These are phyloP conservation scores for Millerozyma acaciae DNA, from an alignment of 805 yeast species.

Conservation along the genomic window DNA sequence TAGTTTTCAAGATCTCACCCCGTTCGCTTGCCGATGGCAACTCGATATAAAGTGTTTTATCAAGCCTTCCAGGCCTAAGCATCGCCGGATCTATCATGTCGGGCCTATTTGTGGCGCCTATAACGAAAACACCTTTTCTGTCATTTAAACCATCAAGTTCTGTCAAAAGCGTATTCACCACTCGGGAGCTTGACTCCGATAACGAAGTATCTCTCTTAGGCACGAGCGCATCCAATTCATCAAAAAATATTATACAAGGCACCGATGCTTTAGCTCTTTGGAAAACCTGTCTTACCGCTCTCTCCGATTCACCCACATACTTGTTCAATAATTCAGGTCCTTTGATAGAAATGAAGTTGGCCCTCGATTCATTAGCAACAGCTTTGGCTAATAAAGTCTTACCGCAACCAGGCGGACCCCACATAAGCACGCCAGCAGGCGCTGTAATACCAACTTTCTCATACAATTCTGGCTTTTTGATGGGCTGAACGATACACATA, in stretches of 20 bases:
- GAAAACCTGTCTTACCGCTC: slow-evolving; percentile 91
- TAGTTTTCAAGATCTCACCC: slow-evolving; percentile 74
- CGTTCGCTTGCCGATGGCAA: slow-evolving; percentile 79
- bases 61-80: slow-evolving; percentile 95
- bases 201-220: slow-evolving; percentile 88
- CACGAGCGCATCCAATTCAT: slow-evolving; percentile 92
- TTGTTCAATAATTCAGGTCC: slow-evolving; percentile 95
- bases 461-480: slow-evolving; percentile 85
- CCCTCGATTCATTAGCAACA: slow-evolving; percentile 94
- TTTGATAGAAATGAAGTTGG: slow-evolving; percentile 91
- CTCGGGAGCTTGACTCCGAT: slow-evolving; percentile 87
- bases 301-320: slow-evolving; percentile 94
- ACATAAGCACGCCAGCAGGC: slow-evolving; percentile 92
- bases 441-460: slow-evolving; percentile 91
- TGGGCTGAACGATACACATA: slow-evolving; percentile 97
- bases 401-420: slow-evolving; percentile 99
- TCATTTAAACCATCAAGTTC: slow-evolving; percentile 94
- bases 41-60: slow-evolving; percentile 88
- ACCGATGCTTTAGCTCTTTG: slow-evolving; percentile 87
- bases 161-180: slow-evolving; percentile 89
- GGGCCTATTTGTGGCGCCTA: slow-evolving; percentile 96
- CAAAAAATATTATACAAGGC: slow-evolving; percentile 93
- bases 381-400: slow-evolving; percentile 95
- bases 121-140: slow-evolving; percentile 86
- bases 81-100: slow-evolving; percentile 98